Percentiles rank a stretch among this genome's conserved stretches.
These are phyloP conservation scores for Cryphonectria japonica DNA, from an alignment of 2,329 filamentous ascomycete species.

Conservation along the genomic window DNA sequence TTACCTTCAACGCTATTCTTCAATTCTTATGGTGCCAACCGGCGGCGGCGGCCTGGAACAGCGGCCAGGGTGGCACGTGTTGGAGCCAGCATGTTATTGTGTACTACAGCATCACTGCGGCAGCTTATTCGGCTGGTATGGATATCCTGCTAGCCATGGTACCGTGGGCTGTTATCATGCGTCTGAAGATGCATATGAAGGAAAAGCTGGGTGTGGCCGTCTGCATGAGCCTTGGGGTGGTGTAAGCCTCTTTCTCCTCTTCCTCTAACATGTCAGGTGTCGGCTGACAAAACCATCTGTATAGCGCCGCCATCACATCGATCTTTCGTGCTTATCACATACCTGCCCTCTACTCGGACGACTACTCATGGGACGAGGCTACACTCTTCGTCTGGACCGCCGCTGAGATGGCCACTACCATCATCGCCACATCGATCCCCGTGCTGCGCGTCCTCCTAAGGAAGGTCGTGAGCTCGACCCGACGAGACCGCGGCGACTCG, in stretches of 20 bases:
- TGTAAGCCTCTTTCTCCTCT: conserved; percentile 30
- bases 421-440: conserved; percentile 33
- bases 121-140: conserved; percentile 37
- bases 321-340: conserved; percentile 8
- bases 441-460: conserved; percentile 35
- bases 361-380: conserved; percentile 6
- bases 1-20: conserved; percentile 35
- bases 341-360: neutral
- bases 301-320: conserved; percentile 4
- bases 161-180: conserved; percentile 39
- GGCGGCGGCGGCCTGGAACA: conserved; percentile 35
- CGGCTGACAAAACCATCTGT: neutral
- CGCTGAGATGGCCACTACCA: conserved; percentile 32
- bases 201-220: conserved; percentile 41
- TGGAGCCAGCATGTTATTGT: conserved; percentile 33
- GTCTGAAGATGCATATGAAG: conserved; percentile 39
- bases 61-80: conserved; percentile 33
- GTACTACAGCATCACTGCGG: conserved; percentile 32
- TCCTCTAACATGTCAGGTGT: neutral
- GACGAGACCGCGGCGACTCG: conserved; percentile 9
- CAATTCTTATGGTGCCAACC: conserved; percentile 39
- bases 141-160: conserved; percentile 39
- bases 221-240: conserved; percentile 42
- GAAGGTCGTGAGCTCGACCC: conserved; percentile 10
- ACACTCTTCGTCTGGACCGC: conserved; percentile 31